Base-by-base conservation (phyloP, 2,329 filamentous ascomycete genomes). In the Aspergillus nomiae region DNA sequence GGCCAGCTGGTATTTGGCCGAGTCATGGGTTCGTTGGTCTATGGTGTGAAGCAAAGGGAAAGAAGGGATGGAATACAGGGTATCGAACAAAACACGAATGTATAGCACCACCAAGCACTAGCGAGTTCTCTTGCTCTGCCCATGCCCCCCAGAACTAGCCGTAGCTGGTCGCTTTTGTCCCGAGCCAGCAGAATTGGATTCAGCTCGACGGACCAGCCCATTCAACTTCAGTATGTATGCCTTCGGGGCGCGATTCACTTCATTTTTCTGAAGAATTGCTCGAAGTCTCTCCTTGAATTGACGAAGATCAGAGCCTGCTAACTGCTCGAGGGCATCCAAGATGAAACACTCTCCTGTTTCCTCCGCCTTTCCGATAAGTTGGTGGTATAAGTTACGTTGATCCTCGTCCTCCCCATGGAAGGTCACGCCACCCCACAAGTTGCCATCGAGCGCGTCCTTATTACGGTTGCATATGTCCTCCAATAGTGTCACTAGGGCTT, bases 331-430 rank as follows among this genome's bases (percentile, higher is more conserved):
- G 26, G 73, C 75, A 67, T 79, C 73, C 43, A 82, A 69, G 9
- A 81, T 70, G 60, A 81, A 81, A 41, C 72, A 72, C 16, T 73
- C 70, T 7, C 69, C 69, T 28, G 69, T 67, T 48, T 75, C 70
- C 32, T 73, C 69, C 19, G 73, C 67, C 8, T 73, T 71, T 9
- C 77, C 77, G 58, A 82, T 77, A 14, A 81, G 72, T 61, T 77
- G 73, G 38, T 77, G 70, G 57, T 78, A 81, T 11, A 82, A 66
- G 60, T 81, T 82, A 63, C 78, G 77, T 58, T 80, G 74, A 62
- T 79, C 73, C 53, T 77, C 74, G 19, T 77, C 76, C 64, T 81
- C 79, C 6, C 73, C 74, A 3, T 71, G 63, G 58, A 74, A 76
- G 4, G 71, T 69, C 4, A 50, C 59, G 36, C 75, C 73, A 6